Percentiles rank a stretch among this genome's conserved stretches.
Evolutionary conservation across 306 rosid species (phyloP).

Genomic region (Vachellia pachyceras): DNA sequence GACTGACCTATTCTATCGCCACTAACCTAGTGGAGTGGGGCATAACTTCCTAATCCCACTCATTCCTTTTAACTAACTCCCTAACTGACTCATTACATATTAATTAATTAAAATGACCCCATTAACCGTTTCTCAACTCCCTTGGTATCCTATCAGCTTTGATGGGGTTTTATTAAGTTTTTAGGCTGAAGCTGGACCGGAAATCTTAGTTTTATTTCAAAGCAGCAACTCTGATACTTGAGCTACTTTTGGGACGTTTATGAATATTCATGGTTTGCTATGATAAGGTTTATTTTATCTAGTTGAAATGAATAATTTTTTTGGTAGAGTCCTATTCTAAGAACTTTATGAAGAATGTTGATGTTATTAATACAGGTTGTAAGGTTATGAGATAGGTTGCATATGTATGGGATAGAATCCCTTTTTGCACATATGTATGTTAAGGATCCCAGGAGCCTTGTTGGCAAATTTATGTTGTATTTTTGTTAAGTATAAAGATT

Average conservation of each 20-base stretch:
- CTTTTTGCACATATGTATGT: neutral
- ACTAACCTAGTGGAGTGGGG: too few species aligned
- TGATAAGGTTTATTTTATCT: too few species aligned
- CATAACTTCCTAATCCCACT: too few species aligned
- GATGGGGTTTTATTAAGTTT: too few species aligned
- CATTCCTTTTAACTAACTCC: too few species aligned
- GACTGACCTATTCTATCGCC: too few species aligned
- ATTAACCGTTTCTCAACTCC: too few species aligned
- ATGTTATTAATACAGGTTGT: neutral
- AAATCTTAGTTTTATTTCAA: too few species aligned
- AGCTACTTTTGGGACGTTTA: neutral
- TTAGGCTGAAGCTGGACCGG: too few species aligned
- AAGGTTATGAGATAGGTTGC: neutral
- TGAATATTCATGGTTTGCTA: neutral
- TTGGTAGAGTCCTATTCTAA: neutral
- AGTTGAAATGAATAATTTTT: neutral
- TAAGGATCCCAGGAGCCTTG: neutral
- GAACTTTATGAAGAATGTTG: neutral
- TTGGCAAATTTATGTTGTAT: neutral
- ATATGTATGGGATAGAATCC: neutral
- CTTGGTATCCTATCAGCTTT: too few species aligned
- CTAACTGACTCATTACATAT: too few species aligned
- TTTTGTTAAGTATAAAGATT: neutral
- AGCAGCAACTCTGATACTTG: neutral
- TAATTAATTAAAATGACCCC: too few species aligned